These are phyloP conservation scores for Schwanniomyces vanrijiae DNA, from an alignment of 805 yeast genomes.

Conservation along the genomic window DNA sequence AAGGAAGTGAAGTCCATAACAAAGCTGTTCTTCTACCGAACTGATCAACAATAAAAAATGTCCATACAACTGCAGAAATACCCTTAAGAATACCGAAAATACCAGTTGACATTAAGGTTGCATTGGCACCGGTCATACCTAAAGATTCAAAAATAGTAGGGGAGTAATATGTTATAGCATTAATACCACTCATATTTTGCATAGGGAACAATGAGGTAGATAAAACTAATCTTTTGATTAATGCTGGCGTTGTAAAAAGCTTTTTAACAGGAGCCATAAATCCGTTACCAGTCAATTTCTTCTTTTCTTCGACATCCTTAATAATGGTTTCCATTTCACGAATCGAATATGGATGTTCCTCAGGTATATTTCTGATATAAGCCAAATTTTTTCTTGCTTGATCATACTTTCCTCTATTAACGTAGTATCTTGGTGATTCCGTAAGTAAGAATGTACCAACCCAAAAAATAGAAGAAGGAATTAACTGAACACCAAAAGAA, in stretches of 20 bases:
- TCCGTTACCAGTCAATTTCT: slow-evolving; percentile 35
- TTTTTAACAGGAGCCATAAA: slow-evolving; percentile 40
- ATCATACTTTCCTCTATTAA: slow-evolving; percentile 32
- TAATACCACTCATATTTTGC: slow-evolving; percentile 50
- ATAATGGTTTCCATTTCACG: slow-evolving; percentile 34
- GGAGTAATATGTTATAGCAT: slow-evolving; percentile 53
- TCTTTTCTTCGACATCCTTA: slow-evolving; percentile 21
- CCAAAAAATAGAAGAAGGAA: slow-evolving; percentile 46
- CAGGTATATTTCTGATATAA: slow-evolving; percentile 30
- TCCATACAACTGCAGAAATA: slow-evolving; percentile 43
- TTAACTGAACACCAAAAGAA: slow-evolving; percentile 46
- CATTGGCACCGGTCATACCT: slow-evolving; percentile 46
- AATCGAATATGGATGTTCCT: slow-evolving; percentile 39
- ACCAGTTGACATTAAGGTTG: slow-evolving; percentile 52
- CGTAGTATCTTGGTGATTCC: slow-evolving; percentile 48
- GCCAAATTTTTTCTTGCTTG: slow-evolving; percentile 19
- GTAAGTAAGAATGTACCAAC: slow-evolving; percentile 38
- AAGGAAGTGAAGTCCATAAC: slow-evolving; percentile 34
- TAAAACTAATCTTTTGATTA: slow-evolving; percentile 35
- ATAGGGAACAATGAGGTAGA: slow-evolving; percentile 40
- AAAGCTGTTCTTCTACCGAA: slow-evolving; percentile 47
- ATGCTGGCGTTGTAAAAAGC: slow-evolving; percentile 25
- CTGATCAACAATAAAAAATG: slow-evolving; percentile 45
- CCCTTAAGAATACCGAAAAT: slow-evolving; percentile 52
- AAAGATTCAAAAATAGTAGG: slow-evolving; percentile 50